Percentiles rank a stretch among this genome's conserved stretches.
Evolutionary conservation across 345 rosid genomes (phyloP).

Genomic region (Acer negundo): DNA sequence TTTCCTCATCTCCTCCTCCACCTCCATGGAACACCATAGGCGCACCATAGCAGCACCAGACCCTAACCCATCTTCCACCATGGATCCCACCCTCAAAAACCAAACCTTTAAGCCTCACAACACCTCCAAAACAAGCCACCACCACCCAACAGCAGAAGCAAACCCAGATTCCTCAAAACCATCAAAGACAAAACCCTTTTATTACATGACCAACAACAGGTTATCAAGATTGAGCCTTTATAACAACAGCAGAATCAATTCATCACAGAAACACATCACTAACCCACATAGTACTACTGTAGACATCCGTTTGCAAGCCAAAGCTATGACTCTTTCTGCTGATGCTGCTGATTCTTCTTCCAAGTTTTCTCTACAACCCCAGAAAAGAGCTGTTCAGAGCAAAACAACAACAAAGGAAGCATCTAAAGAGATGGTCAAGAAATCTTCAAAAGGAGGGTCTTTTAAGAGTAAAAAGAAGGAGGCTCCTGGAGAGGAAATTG

Average conservation of each 20-base stretch:
- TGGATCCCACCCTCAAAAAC: conserved; percentile 40
- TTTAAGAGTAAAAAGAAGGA: conserved; percentile 24
- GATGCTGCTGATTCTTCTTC: conserved; percentile 48
- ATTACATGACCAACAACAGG: conserved; percentile 20
- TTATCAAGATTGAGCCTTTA: conserved; percentile 22
- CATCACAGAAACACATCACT: conserved; percentile 21
- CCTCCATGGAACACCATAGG: conserved; percentile 39
- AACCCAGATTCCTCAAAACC: conserved; percentile 27
- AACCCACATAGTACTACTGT: conserved; percentile 7
- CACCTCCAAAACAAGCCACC: conserved; percentile 5
- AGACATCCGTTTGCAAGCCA: conserved; percentile 51
- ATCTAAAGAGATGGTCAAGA: conserved; percentile 26
- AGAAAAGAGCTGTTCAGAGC: conserved; percentile 16
- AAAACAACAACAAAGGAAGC: conserved; percentile 23
- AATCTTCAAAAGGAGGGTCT: conserved; percentile 23
- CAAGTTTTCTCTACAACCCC: conserved; percentile 24
- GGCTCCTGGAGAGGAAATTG: not conserved
- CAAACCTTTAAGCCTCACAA: conserved; percentile 17
- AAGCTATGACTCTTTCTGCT: conserved; percentile 51
- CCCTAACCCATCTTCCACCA: conserved; percentile 19
- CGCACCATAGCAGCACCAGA: conserved; percentile 37
- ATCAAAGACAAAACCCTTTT: conserved; percentile 17
- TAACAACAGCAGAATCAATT: conserved; percentile 24
- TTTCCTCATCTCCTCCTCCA: conserved; percentile 4
- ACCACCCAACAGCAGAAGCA: conserved; percentile 15